Conservation (phyloP, 768 basidiomycete genomes). For the Serendipita sp. region DNA sequence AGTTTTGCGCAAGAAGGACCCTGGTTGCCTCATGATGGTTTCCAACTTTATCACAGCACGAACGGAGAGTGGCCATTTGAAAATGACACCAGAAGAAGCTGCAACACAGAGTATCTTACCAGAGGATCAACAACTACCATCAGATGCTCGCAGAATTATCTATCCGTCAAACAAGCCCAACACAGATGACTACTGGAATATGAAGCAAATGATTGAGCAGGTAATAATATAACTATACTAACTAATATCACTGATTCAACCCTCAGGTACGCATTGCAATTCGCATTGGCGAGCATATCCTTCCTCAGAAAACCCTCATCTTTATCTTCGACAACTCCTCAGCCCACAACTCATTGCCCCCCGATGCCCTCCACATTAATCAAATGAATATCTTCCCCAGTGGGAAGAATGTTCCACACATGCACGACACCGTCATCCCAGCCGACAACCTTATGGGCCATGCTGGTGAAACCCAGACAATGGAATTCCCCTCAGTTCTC, state of each 20-base stretch:
- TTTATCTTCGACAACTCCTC: slow-evolving; percentile 12
- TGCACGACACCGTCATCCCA: slow-evolving; percentile 14
- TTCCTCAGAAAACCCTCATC: slow-evolving; percentile 2
- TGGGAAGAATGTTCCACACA: slow-evolving; percentile 21
- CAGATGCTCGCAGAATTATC: slow-evolving; percentile 19
- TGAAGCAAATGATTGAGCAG: slow-evolving; percentile 9
- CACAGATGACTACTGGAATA: slow-evolving; percentile 9
- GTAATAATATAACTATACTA: neutral
- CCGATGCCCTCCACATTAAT: slow-evolving; percentile 27
- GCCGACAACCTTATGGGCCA: slow-evolving; percentile 9
- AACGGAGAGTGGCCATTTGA: neutral
- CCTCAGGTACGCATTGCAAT: neutral
- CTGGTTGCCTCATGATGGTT: slow-evolving; percentile 24
- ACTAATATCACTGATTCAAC: neutral
- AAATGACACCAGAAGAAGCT: neutral
- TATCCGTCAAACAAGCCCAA: neutral
- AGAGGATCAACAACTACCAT: slow-evolving; percentile 15
- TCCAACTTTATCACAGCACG: slow-evolving; percentile 24
- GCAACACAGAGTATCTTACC: neutral
- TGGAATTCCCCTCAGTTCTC: slow-evolving; percentile 6
- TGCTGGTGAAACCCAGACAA: slow-evolving; percentile 6
- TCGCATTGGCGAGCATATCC: neutral
- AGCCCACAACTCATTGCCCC: slow-evolving; percentile 22
- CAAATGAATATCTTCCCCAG: slow-evolving; percentile 24
- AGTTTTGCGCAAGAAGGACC: slow-evolving; percentile 18